A percentile compares a stretch with the other conserved stretches of the same genome.
Evolutionary conservation across 2,329 filamentous ascomycete species (phyloP).

Genomic region (Bipolaris zeicola): DNA sequence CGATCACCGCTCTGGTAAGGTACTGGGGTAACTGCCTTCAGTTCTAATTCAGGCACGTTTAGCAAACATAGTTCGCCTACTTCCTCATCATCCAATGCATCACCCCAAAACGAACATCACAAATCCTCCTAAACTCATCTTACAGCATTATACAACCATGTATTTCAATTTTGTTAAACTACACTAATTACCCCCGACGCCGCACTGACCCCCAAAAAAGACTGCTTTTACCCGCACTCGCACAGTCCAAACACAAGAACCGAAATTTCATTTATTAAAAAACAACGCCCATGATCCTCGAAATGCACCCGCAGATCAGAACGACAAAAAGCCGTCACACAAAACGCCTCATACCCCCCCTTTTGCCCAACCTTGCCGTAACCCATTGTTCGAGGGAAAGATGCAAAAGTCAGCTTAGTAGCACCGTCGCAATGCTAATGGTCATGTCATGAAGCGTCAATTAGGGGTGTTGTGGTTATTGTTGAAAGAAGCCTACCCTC

Average conservation of each 20-base stretch:
- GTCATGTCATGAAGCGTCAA: conserved; percentile 29
- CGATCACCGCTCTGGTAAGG: too few species aligned
- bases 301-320: conserved; percentile 11
- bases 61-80: too few species aligned
- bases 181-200: conserved; percentile 4
- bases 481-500: conserved; percentile 9
- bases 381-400: conserved; percentile 9
- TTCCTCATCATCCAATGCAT: too few species aligned
- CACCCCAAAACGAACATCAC: neutral
- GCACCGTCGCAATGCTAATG: conserved; percentile 40
- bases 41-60: too few species aligned
- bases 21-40: too few species aligned
- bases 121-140: neutral
- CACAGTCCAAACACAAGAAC: neutral
- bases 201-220: neutral
- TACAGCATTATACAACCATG: neutral
- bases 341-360: conserved; percentile 9
- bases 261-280: conserved; percentile 5
- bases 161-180: conserved; percentile 12
- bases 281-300: conserved; percentile 10
- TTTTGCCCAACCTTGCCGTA: conserved; percentile 3
- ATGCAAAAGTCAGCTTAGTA: conserved; percentile 19
- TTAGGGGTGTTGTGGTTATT: conserved; percentile 17
- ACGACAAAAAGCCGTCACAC: conserved; percentile 5
- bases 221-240: conserved; percentile 7